Conservation (phyloP, 2,329 filamentous ascomycete genomes). For the Cytospora paraplurivora region DNA sequence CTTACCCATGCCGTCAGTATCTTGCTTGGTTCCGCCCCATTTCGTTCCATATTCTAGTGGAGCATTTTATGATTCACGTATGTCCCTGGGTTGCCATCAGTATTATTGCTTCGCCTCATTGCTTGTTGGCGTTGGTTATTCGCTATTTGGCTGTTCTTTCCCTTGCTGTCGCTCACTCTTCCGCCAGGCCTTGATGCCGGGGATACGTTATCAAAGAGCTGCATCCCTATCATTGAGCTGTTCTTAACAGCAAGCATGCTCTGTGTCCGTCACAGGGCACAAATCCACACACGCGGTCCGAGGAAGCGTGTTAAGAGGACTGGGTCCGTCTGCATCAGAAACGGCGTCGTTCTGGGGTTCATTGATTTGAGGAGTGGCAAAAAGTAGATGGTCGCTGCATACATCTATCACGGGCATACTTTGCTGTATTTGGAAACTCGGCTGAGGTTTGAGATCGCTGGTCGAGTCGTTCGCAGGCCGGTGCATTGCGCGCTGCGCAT, state of each 20-base stretch:
- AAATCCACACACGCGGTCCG: constrained; percentile 6
- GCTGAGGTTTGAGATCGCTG: neutral
- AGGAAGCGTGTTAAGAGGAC: constrained; percentile 7
- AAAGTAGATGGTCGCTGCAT: constrained; percentile 6
- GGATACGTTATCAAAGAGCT: constrained; percentile 17
- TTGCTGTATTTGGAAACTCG: constrained; percentile 5
- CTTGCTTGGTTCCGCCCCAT: neutral
- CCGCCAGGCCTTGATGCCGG: neutral
- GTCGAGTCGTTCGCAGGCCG: neutral
- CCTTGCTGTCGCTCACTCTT: constrained; percentile 17
- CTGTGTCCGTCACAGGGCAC: constrained; percentile 14
- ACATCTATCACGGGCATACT: constrained; percentile 6
- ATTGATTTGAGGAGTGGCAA: constrained; percentile 4
- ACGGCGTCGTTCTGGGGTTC: constrained; percentile 7
- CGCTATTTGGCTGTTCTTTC: neutral
- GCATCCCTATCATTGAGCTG: neutral
- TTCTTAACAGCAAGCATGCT: constrained; percentile 1
- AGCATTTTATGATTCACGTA: constrained; percentile 12
- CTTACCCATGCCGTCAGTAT: neutral
- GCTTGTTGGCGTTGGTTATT: constrained; percentile 6
- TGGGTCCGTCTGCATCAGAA: neutral
- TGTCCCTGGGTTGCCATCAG: neutral
- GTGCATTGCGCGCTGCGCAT: neutral
- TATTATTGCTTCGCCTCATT: neutral
- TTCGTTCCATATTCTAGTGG: neutral